Percentiles rank a stretch among this genome's conserved stretches.
Evolutionary conservation across 2,329 filamentous ascomycete species (phyloP).

Genomic region (Fusarium guadeloupense): DNA sequence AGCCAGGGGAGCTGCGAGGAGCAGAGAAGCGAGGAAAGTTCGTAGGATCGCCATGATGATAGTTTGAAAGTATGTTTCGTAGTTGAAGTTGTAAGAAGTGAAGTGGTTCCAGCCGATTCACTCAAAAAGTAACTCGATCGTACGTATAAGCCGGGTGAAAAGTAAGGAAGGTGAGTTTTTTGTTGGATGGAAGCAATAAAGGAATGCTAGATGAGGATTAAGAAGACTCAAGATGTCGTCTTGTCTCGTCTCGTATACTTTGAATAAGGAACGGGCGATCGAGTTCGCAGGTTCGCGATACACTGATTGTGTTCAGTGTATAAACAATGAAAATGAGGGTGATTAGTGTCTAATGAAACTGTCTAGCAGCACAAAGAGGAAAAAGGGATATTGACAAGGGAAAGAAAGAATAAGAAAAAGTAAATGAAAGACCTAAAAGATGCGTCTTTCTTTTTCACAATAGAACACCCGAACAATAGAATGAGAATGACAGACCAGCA

Average conservation of each 20-base stretch:
- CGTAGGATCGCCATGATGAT: constrained; percentile 43
- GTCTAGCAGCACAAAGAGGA: constrained; percentile 39
- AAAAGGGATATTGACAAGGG: constrained; percentile 27
- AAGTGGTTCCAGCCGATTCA: constrained; percentile 46
- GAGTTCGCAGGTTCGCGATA: constrained; percentile 24
- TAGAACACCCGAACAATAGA: constrained; percentile 42
- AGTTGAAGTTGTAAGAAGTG: constrained; percentile 32
- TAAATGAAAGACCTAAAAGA: constrained; percentile 38
- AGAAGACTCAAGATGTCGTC: constrained; percentile 48
- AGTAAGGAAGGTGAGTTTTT: constrained; percentile 22
- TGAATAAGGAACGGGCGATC: constrained; percentile 33
- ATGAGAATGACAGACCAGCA: constrained; percentile 40
- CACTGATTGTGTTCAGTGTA: constrained; percentile 22
- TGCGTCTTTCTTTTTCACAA: constrained; percentile 42
- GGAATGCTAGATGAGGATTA: constrained; percentile 40
- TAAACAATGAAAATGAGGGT: constrained; percentile 38
- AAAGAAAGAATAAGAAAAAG: constrained; percentile 39
- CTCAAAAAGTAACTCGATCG: constrained; percentile 32
- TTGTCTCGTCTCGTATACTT: constrained; percentile 42
- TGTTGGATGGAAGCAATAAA: constrained; percentile 29
- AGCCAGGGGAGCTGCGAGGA: constrained; percentile 42
- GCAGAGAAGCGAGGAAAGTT: constrained; percentile 38
- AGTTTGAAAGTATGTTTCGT: constrained; percentile 26
- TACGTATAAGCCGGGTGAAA: constrained; percentile 32
- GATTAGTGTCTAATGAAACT: constrained; percentile 40